Evolutionary conservation across 805 yeast species (phyloP).

Genomic region (Ogataea corticis): DNA sequence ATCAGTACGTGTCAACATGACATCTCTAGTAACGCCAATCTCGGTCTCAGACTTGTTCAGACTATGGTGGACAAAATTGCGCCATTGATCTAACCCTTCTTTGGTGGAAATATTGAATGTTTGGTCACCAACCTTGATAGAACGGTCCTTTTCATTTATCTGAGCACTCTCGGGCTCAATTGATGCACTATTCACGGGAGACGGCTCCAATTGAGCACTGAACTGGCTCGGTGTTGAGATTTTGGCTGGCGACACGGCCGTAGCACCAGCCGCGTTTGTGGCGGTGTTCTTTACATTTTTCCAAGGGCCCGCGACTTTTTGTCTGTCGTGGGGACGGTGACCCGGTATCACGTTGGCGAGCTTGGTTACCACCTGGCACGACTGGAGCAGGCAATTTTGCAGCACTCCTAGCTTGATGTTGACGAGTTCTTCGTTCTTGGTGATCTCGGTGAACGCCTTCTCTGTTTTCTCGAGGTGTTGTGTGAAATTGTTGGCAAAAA

Average conservation of each 20-base stretch:
- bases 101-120: constrained; percentile 34
- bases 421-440: constrained; percentile 3
- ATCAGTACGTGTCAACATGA: background rate
- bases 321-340: constrained; percentile 1
- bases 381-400: constrained; percentile 5
- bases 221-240: background rate
- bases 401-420: constrained; percentile 7
- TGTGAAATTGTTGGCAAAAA: constrained; percentile 14
- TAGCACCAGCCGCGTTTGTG: constrained; percentile 1
- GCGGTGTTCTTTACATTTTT: background rate
- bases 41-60: constrained; percentile 7
- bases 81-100: constrained; percentile 33
- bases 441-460: constrained; percentile 3
- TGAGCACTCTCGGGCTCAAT: background rate
- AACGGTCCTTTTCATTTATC: constrained; percentile 5
- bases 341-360: background rate
- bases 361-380: constrained; percentile 5
- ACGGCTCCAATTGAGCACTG: background rate
- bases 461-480: constrained; percentile 8
- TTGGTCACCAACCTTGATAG: constrained; percentile 20
- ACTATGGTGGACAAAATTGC: constrained; percentile 23
- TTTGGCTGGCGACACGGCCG: background rate
- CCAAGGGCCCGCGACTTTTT: background rate
- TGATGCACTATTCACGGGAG: background rate
- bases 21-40: background rate